A percentile compares a stretch with the other conserved stretches of the same genome.
phyloP scores from a whole-genome alignment of 768 basidiomycete genomes.

The Naganishia vishniacii region DNA sequence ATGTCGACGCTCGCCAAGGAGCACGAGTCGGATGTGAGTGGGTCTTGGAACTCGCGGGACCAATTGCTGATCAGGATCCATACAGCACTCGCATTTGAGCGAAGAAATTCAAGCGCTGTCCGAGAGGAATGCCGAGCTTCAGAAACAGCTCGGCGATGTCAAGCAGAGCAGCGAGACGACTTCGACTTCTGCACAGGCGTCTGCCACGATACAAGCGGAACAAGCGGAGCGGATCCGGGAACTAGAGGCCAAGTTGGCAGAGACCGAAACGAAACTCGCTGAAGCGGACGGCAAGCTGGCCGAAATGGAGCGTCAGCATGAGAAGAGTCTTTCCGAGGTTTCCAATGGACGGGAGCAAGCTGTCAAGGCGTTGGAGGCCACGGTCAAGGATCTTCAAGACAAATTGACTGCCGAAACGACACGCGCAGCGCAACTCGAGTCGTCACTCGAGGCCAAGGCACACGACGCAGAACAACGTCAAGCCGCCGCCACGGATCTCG shows the following conservation, averaged over 20 bases:
- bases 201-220: slow-evolving; percentile 1
- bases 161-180: slow-evolving; percentile 20
- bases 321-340: slow-evolving; percentile 1
- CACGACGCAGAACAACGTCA: neutral
- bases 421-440: neutral
- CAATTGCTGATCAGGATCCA: neutral
- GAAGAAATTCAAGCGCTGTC: slow-evolving; percentile 42
- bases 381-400: slow-evolving; percentile 25
- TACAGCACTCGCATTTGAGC: slow-evolving; percentile 38
- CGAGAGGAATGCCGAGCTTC: slow-evolving; percentile 19
- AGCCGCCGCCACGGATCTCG: neutral
- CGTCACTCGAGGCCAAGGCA: neutral
- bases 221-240: slow-evolving; percentile 25
- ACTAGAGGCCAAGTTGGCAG: slow-evolving; percentile 46
- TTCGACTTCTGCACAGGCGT: slow-evolving; percentile 7
- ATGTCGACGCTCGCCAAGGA: slow-evolving; percentile 42
- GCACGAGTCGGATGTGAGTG: slow-evolving; percentile 44
- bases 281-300: slow-evolving; percentile 93
- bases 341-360: slow-evolving; percentile 27
- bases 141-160: slow-evolving; percentile 27
- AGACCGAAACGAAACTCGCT: slow-evolving; percentile 61
- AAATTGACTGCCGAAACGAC: slow-evolving; percentile 4
- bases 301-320: slow-evolving; percentile 51
- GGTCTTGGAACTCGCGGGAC: neutral
- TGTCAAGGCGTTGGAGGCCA: slow-evolving; percentile 18